These are phyloP conservation scores for Trichocomaceae sp. DNA, from an alignment of 2,329 filamentous ascomycete genomes.

Conservation along the genomic window DNA sequence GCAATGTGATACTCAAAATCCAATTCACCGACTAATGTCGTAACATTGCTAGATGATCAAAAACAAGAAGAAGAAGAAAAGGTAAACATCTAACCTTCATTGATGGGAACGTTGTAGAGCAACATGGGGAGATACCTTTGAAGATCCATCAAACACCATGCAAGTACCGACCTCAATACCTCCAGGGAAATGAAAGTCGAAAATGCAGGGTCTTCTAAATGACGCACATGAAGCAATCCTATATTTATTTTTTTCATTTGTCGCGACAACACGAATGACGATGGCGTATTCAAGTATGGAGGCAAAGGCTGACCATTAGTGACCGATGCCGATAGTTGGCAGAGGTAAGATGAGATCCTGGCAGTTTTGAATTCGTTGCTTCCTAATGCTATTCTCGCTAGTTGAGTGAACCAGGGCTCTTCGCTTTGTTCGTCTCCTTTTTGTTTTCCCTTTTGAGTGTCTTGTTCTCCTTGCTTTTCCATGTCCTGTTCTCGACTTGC, in stretches of 20 bases:
- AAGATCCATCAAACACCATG: constrained; percentile 60
- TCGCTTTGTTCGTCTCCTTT: neutral
- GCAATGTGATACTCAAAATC: constrained; percentile 62
- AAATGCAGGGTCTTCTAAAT: constrained; percentile 65
- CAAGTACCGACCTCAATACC: constrained; percentile 61
- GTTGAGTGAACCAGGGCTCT: constrained; percentile 31
- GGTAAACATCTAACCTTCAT: constrained; percentile 5
- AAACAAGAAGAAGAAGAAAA: neutral
- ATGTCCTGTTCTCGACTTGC: neutral
- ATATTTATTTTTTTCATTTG: constrained; percentile 53
- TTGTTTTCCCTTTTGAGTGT: neutral
- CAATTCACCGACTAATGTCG: constrained; percentile 63
- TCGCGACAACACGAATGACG: constrained; percentile 53
- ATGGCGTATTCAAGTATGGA: constrained; percentile 60
- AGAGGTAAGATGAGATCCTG: constrained; percentile 61
- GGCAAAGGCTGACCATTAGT: constrained; percentile 61
- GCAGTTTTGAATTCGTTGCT: constrained; percentile 57
- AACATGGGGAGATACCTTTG: constrained; percentile 37
- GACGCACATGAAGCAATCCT: constrained; percentile 55
- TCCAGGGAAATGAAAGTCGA: constrained; percentile 69
- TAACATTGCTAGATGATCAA: constrained; percentile 44
- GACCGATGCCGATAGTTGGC: constrained; percentile 62
- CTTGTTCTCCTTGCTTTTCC: neutral
- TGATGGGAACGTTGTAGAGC: neutral
- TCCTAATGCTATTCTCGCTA: constrained; percentile 58